These are phyloP conservation scores for Colletotrichum simmondsii DNA, from an alignment of 2,329 filamentous ascomycete genomes.

Conservation along the genomic window DNA sequence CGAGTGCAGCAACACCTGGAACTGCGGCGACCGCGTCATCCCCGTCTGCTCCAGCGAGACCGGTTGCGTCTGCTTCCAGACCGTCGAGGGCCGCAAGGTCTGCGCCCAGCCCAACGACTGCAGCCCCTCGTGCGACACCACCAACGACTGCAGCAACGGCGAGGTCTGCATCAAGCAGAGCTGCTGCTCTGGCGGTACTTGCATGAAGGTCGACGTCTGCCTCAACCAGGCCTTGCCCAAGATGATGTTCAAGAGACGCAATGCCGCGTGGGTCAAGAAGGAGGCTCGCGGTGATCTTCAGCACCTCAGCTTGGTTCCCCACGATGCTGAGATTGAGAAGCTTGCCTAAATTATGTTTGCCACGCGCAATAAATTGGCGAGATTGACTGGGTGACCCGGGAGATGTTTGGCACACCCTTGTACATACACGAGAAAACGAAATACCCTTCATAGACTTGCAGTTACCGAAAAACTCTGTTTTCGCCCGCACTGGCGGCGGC, in stretches of 20 bases:
- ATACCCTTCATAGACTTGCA: not conserved
- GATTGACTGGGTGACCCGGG: not conserved
- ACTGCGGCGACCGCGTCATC: slow-evolving; percentile 15
- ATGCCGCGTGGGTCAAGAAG: slow-evolving; percentile 17
- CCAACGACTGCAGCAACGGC: slow-evolving; percentile 12
- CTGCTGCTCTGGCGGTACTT: slow-evolving; percentile 21
- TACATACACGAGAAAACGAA: not conserved
- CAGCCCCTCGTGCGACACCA: slow-evolving; percentile 4
- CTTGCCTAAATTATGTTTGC: not conserved
- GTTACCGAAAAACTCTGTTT: not conserved
- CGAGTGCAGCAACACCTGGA: slow-evolving; percentile 12
- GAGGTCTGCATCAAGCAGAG: slow-evolving; percentile 32
- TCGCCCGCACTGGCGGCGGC: not conserved
- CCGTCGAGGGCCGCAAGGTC: slow-evolving; percentile 18
- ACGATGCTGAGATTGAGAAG: not conserved
- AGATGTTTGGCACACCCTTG: not conserved
- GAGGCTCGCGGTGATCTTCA: not conserved
- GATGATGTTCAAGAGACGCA: slow-evolving; percentile 29
- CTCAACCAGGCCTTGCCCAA: slow-evolving; percentile 6
- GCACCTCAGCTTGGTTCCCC: slow-evolving; percentile 18
- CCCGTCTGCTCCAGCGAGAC: slow-evolving; percentile 5
- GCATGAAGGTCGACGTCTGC: slow-evolving; percentile 31
- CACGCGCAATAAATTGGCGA: no score
- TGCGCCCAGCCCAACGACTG: slow-evolving; percentile 28
- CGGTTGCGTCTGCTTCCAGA: slow-evolving; percentile 29